Evolutionary conservation across 306 rosid genomes (phyloP).

Genomic region (Biancaea sappan): DNA sequence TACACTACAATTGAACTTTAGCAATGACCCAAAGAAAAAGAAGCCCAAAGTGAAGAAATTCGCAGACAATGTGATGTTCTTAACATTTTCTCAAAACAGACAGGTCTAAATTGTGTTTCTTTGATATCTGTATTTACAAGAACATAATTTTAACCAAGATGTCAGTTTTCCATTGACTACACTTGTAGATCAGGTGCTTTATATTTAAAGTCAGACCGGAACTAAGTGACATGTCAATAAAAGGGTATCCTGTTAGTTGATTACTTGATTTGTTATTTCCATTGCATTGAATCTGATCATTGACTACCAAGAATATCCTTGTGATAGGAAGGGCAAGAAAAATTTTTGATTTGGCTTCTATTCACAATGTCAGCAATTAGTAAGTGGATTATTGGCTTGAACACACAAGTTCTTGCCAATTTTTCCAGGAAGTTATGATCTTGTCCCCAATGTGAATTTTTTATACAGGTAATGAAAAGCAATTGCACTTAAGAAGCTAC

Average conservation of each 20-base stretch:
- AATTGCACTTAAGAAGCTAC: too few species aligned
- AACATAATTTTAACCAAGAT: background rate
- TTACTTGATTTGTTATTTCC: too few species aligned
- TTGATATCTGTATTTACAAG: background rate
- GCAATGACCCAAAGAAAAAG: background rate
- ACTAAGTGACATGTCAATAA: background rate
- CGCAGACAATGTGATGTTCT: background rate
- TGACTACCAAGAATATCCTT: background rate
- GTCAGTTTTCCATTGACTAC: background rate
- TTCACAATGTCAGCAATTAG: background rate
- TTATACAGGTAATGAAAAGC: background rate
- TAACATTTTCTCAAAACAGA: background rate
- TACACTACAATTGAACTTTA: slow-evolving; percentile 8
- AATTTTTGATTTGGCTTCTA: background rate
- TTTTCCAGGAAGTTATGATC: background rate
- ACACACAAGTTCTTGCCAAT: background rate
- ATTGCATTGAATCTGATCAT: background rate
- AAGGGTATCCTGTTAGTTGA: background rate
- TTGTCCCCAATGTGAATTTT: background rate
- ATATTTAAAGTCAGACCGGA: background rate
- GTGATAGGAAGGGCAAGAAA: background rate
- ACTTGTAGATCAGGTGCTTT: background rate
- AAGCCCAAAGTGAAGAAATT: background rate
- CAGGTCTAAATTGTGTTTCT: background rate
- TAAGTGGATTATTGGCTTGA: background rate